These are phyloP conservation scores for Colletotrichum sp. DNA, from an alignment of 2,329 filamentous ascomycete genomes.

Conservation along the genomic window DNA sequence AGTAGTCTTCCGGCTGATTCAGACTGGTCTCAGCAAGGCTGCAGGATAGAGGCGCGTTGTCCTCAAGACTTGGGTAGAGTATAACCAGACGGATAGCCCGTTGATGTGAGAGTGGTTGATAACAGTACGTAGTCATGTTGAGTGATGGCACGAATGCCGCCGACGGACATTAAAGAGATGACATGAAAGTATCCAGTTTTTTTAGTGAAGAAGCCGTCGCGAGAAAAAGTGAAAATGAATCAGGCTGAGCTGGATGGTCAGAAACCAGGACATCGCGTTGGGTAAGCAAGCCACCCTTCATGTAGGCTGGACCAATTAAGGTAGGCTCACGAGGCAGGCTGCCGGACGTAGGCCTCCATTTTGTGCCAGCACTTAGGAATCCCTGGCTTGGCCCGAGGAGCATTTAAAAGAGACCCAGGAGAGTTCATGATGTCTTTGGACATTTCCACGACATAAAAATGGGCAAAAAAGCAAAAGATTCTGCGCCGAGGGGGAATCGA, in stretches of 20 bases:
- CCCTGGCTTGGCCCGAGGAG: background rate
- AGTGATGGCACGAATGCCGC: no score
- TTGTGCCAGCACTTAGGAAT: accelerated
- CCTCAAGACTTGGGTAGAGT: background rate
- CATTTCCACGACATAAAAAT: background rate
- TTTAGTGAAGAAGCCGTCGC: no score
- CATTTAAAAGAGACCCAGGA: background rate
- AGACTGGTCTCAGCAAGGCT: background rate
- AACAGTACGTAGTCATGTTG: background rate
- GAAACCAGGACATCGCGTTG: no score
- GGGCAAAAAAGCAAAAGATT: background rate
- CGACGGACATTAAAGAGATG: no score
- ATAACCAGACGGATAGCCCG: background rate
- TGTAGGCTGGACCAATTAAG: background rate
- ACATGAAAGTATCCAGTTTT: no score
- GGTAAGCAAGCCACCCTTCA: background rate
- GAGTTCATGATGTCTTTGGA: background rate
- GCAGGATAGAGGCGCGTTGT: background rate
- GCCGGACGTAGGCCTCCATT: background rate
- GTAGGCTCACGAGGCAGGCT: background rate
- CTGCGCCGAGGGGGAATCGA: background rate
- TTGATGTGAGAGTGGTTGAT: background rate
- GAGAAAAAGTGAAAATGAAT: no score
- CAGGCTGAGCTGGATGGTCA: no score
- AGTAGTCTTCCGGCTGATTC: background rate